Percentiles rank a stretch among this genome's conserved stretches.
phyloP scores from a whole-genome alignment of 805 yeast species.

The Brettanomyces custersianus region DNA sequence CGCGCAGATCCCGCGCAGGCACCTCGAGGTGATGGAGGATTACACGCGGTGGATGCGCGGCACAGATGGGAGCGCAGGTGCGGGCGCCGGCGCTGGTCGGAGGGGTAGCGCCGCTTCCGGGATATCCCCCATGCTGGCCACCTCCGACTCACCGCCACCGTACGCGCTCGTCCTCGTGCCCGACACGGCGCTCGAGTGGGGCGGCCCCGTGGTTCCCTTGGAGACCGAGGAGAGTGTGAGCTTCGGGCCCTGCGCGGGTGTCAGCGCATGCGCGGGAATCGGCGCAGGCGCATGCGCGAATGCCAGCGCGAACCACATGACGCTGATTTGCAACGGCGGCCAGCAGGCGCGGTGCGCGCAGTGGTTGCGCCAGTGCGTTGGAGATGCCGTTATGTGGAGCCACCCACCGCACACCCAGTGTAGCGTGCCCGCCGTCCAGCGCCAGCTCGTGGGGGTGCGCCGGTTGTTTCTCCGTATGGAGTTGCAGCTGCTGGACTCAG shows the following conservation, averaged over 20 bases:
- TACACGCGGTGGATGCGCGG: constrained; percentile 6
- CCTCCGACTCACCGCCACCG: too few species aligned
- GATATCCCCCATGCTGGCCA: too few species aligned
- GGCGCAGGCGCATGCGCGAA: too few species aligned
- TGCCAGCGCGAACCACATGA: too few species aligned
- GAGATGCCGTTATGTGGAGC: constrained; percentile 40
- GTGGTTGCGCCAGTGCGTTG: constrained; percentile 47
- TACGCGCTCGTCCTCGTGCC: constrained; percentile 71
- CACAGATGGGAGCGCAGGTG: constrained; percentile 6
- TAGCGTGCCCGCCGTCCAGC: constrained; percentile 64
- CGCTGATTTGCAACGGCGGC: too few species aligned
- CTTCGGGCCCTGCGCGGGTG: too few species aligned
- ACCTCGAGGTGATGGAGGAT: constrained; percentile 21
- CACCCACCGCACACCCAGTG: constrained; percentile 54
- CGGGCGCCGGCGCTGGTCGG: constrained; percentile 10
- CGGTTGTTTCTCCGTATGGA: constrained; percentile 61
- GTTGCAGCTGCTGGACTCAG: constrained; percentile 53
- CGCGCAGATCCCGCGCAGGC: constrained; percentile 24
- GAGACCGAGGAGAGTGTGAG: too few species aligned
- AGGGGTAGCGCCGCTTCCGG: too few species aligned
- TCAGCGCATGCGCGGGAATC: too few species aligned
- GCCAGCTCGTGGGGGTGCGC: constrained; percentile 58
- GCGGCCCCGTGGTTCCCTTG: constrained; percentile 62
- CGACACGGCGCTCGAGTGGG: constrained; percentile 84
- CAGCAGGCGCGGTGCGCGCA: constrained; percentile 46